These are phyloP conservation scores for Diaporthe australafricana DNA, from an alignment of 2,329 filamentous ascomycete species.

Conservation along the genomic window DNA sequence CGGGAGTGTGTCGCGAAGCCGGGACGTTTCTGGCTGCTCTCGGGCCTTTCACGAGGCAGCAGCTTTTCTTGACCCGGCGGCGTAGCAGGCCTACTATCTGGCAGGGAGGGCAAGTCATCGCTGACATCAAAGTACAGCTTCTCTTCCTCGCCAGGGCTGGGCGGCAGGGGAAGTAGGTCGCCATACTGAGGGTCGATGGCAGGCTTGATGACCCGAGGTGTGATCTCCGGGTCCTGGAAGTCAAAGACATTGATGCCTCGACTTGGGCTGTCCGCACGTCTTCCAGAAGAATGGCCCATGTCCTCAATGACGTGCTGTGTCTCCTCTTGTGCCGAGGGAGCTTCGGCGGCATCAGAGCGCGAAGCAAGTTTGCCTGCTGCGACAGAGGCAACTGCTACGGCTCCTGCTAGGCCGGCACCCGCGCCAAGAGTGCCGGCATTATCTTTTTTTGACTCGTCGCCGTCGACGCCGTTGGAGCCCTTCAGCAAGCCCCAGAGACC, in stretches of 20 bases:
- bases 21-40: conserved; percentile 36
- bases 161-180: conserved; percentile 73
- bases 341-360: conserved; percentile 60
- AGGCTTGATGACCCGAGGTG: conserved; percentile 68
- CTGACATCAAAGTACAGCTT: conserved; percentile 45
- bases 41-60: conserved; percentile 51
- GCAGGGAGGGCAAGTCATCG: conserved; percentile 63
- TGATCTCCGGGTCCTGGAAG: conserved; percentile 61
- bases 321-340: conserved; percentile 50
- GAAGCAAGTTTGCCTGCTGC: conserved; percentile 49
- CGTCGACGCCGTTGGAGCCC: conserved; percentile 51
- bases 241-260: conserved; percentile 58
- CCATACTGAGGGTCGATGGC: conserved; percentile 76
- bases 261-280: conserved; percentile 37
- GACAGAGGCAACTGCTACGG: conserved; percentile 52
- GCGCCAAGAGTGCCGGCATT: conserved; percentile 77
- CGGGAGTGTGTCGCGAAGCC: conserved; percentile 53
- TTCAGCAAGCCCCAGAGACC: conserved; percentile 64
- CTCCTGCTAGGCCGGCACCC: conserved; percentile 73
- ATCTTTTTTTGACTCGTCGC: conserved; percentile 62
- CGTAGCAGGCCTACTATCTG: conserved; percentile 70
- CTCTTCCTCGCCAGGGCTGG: conserved; percentile 67
- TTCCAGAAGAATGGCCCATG: conserved; percentile 14
- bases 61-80: conserved; percentile 60
- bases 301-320: conserved; percentile 29